Base-by-base conservation (phyloP, 495 filamentous ascomycete species). In the Penicillium nucicola region DNA sequence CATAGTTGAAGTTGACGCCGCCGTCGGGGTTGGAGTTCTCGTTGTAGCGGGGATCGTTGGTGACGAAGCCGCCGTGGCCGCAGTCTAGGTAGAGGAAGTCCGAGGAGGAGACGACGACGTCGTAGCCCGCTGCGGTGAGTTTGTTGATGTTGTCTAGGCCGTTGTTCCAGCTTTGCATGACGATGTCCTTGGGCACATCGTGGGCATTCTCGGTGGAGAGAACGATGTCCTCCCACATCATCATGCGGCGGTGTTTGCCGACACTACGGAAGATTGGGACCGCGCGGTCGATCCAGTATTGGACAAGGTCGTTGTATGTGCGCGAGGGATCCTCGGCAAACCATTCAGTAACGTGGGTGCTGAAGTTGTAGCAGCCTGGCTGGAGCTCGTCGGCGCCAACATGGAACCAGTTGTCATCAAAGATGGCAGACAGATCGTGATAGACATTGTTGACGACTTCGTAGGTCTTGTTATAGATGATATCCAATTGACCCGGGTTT, bases 11-110 rank as follows among this genome's bases (percentile, higher is more conserved):
- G 59, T 64, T 80, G 3, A 71, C 66, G 22, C 56, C 61, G 33
- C 57, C 58, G 50, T 70, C 68, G 0, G 76, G 74, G 60, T 81
- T 81, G 19, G 52, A 50, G 68, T 66, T 60, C 14, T 76, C 74
- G 57, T 80, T 66, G 66, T 82, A 82, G 19, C 76, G 71, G 2
- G 66, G 69, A 45, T 82, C 79, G 56, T 82, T 82, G 53, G 68
- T 68, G 31, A 82, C 65, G 61, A 72, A 77, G 50, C 77, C 79
- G 13, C 77, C 77, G 52, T 64, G 70, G 48, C 79, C 79, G 54
- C 79, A 82, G 64, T 82, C 79, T 0, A 82, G 72, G 54, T 82
- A 82, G 34, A 82, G 52, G 56, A 77, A 82, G 56, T 81, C 77
- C 1, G 76, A 60, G 1, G 72, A 74, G 13, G 76, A 79, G 17